These are phyloP conservation scores for Ustilago cynodontis DNA, from an alignment of 1,284 basidiomycete genomes.

Conservation along the genomic window DNA sequence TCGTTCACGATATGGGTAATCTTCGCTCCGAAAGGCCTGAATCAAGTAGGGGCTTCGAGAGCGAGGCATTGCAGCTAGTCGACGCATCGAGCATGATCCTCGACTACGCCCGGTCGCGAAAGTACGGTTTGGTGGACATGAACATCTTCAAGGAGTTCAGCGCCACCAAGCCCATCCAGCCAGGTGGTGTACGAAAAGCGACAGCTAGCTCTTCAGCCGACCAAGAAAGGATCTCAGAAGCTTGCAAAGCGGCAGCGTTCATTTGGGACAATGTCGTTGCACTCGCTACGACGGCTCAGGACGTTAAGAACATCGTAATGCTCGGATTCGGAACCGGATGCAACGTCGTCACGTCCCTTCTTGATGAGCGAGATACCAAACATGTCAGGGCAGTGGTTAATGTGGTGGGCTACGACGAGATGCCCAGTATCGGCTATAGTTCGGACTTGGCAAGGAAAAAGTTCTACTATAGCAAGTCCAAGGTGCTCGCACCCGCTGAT, in stretches of 20 bases:
- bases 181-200: not conserved
- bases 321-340: slow-evolving; percentile 89
- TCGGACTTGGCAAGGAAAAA: slow-evolving; percentile 25
- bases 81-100: slow-evolving; percentile 86
- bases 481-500: slow-evolving; percentile 37
- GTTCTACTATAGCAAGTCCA: slow-evolving; percentile 39
- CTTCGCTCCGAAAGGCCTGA: slow-evolving; percentile 31
- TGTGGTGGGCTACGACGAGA: slow-evolving; percentile 49
- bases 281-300: slow-evolving; percentile 71
- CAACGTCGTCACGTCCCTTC: slow-evolving; percentile 79
- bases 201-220: not conserved
- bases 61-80: slow-evolving; percentile 70
- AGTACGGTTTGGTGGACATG: slow-evolving; percentile 85
- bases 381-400: slow-evolving; percentile 50
- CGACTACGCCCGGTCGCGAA: slow-evolving; percentile 78
- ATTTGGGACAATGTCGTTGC: slow-evolving; percentile 96
- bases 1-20: slow-evolving; percentile 63
- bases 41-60: not conserved
- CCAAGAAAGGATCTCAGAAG: not conserved
- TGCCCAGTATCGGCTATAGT: slow-evolving; percentile 29
- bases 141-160: slow-evolving; percentile 83
- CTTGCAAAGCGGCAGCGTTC: slow-evolving; percentile 72
- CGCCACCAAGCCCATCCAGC: slow-evolving; percentile 4
- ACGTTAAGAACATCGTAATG: slow-evolving; percentile 79
- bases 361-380: slow-evolving; percentile 73